phyloP scores from a whole-genome alignment of 345 rosid genomes.

The Carallia pectinifolia region DNA sequence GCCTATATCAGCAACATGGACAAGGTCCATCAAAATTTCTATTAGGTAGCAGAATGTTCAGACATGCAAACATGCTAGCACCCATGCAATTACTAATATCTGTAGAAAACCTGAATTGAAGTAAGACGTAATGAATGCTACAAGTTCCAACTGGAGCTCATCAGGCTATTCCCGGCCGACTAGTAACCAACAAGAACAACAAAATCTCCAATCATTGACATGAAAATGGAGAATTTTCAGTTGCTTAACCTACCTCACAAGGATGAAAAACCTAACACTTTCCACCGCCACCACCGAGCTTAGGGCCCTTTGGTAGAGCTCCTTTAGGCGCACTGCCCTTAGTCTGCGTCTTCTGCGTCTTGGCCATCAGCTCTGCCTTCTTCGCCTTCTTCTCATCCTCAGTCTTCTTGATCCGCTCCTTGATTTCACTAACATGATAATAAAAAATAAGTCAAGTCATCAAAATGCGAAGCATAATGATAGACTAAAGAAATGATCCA shows the following conservation, averaged over 20 bases:
- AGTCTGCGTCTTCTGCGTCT: conserved; percentile 51
- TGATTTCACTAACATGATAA: conserved; percentile 45
- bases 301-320: conserved; percentile 54
- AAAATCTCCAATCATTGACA: neutral
- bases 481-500: neutral
- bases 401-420: conserved; percentile 80
- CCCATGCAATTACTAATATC: too few relatives aligned
- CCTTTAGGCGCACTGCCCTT: conserved; percentile 49
- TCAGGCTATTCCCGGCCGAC: neutral
- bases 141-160: neutral
- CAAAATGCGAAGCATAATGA: too few relatives aligned
- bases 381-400: conserved; percentile 86
- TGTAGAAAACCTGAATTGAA: too few relatives aligned
- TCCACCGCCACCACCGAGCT: conserved; percentile 82
- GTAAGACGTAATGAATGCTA: neutral
- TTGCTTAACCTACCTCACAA: neutral
- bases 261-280: conserved; percentile 41
- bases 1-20: too few relatives aligned
- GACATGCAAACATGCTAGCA: too few relatives aligned
- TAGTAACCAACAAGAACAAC: neutral
- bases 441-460: neutral
- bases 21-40: too few relatives aligned
- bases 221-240: neutral
- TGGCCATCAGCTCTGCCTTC: conserved; percentile 60
- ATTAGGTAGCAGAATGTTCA: too few relatives aligned